Percentiles rank a stretch among this genome's conserved stretches.
These are phyloP conservation scores for Scheffersomyces ergatensis DNA, from an alignment of 805 yeast genomes.

Conservation along the genomic window DNA sequence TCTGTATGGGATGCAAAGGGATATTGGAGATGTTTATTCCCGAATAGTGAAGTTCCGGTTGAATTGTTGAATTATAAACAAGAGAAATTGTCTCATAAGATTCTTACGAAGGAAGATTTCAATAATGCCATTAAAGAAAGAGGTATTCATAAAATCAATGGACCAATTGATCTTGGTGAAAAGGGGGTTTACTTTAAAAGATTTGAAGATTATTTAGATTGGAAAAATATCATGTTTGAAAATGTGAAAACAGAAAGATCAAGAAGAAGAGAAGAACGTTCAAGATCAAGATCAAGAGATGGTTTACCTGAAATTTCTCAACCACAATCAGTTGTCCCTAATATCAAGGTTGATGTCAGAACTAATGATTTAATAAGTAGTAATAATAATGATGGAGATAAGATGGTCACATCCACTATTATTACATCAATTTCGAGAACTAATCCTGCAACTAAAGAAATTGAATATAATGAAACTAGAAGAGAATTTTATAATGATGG, in stretches of 20 bases:
- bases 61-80: slow-evolving; percentile 25
- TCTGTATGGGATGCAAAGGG: slow-evolving; percentile 85
- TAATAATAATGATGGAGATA: not conserved
- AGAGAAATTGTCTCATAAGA: slow-evolving; percentile 19
- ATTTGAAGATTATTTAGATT: slow-evolving; percentile 62
- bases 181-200: slow-evolving; percentile 63
- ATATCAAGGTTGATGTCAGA: slow-evolving; percentile 1
- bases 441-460: slow-evolving; percentile 25
- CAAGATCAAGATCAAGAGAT: no score
- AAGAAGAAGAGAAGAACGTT: slow-evolving; percentile 6
- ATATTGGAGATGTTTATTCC: slow-evolving; percentile 88
- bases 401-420: slow-evolving; percentile 24
- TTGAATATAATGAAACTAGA: slow-evolving; percentile 26
- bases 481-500: slow-evolving; percentile 38
- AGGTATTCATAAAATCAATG: slow-evolving; percentile 7
- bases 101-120: slow-evolving; percentile 61
- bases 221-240: slow-evolving; percentile 59
- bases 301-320: not conserved
- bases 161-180: slow-evolving; percentile 38
- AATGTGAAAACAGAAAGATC: slow-evolving; percentile 37
- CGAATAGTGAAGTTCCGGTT: slow-evolving; percentile 43
- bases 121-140: slow-evolving; percentile 23
- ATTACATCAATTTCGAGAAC: slow-evolving; percentile 21
- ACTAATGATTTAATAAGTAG: not conserved
- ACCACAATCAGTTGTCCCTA: not conserved